Evolutionary conservation across 2,329 filamentous ascomycete species (phyloP), one percentile per base, ranked within the genome.

Genomic region (Diaporthe sp.): DNA sequence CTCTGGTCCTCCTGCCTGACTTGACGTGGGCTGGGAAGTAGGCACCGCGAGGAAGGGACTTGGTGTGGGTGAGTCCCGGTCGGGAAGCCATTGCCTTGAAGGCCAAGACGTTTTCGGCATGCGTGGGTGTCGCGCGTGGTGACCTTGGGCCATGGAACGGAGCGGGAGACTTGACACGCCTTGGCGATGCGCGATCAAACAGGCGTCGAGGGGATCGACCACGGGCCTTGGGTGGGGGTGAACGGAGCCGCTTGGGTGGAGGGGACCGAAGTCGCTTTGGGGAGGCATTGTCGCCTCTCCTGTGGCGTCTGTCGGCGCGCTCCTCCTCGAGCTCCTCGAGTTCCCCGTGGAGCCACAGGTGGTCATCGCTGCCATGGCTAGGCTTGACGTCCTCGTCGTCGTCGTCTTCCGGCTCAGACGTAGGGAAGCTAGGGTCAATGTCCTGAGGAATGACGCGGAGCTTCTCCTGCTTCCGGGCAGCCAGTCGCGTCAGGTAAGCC

Each of bases 401-500:
- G 37, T 96, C 93, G 77, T 95, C 92, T 78, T 99, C 97, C 0
- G 93, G 94, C 78, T 98, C 97, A 0, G 96, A 98, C 0, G 95
- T 96, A 0, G 97, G 97, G 82, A 99, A 99, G 80, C 96, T 98
- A 1, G 97, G 97, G 80, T 99, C 97, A 75, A 98, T 97, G 79
- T 98, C 97, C 81, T 98, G 97, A n/a, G 97, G 96, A 39, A 96
- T 94, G 39, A 91, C 82, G 76, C 93, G 92, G 75, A 96, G 93
- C 85, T 96, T 98, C 78, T 93, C 92, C 61, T 92, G 92, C 78
- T 95, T 93, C 77, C 94, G 92, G 72, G 94, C 92, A 79, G 96
- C 94, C 73, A 97, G 89, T 79, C 94, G 95, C 2, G 94, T 94
- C 72, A 97, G 89, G 82, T 98, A 99, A 0, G 95, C 96, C 78